Evolutionary conservation across 768 basidiomycete species (phyloP).

Genomic region (Fomitopsis serialis): DNA sequence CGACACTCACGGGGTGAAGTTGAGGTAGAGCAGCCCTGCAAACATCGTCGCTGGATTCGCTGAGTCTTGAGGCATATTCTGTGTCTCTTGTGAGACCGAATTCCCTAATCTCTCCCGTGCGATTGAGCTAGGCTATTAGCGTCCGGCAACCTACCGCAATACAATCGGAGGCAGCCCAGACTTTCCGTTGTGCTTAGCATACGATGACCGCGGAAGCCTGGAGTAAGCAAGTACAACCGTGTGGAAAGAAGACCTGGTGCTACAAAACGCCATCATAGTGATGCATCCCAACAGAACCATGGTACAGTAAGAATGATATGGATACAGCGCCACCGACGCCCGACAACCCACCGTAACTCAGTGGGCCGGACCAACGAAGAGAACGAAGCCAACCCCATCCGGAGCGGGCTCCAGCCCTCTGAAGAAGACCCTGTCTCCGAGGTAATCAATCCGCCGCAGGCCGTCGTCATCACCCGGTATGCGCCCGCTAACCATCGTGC

Average conservation of each 20-base stretch:
- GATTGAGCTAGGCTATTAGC: background rate
- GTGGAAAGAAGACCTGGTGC: background rate
- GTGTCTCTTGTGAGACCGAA: background rate
- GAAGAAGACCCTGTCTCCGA: conserved; percentile 44
- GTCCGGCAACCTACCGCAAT: background rate
- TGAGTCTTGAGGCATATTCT: too few species aligned
- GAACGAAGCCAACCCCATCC: conserved; percentile 35
- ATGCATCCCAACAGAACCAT: background rate
- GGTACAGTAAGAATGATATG: background rate
- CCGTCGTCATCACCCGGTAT: conserved; percentile 21
- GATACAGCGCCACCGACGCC: background rate
- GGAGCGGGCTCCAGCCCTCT: conserved; percentile 48
- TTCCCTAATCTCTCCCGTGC: background rate
- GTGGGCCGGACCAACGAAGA: conserved; percentile 22
- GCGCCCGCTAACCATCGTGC: conserved; percentile 16
- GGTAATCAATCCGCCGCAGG: conserved; percentile 38
- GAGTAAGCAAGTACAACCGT: background rate
- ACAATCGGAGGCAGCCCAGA: background rate
- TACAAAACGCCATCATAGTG: background rate
- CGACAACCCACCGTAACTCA: background rate
- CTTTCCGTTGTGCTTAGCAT: background rate
- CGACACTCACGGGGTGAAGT: too few species aligned
- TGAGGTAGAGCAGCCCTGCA: too few species aligned
- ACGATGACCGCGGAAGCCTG: background rate
- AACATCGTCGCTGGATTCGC: too few species aligned